Conservation (phyloP, 495 filamentous ascomycete species). For the Filosporella fistucella region DNA sequence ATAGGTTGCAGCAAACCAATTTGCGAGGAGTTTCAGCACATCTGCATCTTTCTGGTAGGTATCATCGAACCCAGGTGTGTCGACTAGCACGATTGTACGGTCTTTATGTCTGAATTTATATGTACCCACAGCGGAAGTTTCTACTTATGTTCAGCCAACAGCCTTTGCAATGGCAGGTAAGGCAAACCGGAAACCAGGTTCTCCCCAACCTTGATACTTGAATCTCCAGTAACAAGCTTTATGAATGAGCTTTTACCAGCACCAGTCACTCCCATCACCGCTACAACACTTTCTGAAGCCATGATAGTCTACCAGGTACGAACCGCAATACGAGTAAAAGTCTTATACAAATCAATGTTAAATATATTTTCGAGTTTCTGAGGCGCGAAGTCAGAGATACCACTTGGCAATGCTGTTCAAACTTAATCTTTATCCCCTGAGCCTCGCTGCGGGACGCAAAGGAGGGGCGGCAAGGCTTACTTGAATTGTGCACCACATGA, state of each 20-base stretch:
- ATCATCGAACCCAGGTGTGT: neutral
- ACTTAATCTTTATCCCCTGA: too few species aligned
- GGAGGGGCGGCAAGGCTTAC: too few species aligned
- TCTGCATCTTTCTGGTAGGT: neutral
- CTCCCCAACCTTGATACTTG: neutral
- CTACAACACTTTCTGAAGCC: conserved; percentile 3
- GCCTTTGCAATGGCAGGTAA: neutral
- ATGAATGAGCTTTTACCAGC: conserved; percentile 6
- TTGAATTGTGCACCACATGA: too few species aligned
- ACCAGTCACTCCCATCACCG: conserved; percentile 5
- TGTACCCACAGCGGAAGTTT: conserved; percentile 12
- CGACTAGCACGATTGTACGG: neutral
- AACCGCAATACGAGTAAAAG: too few species aligned
- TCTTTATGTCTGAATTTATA: conserved; percentile 2
- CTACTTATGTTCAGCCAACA: conserved; percentile 3
- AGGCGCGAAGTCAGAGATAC: too few species aligned
- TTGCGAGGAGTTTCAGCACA: neutral
- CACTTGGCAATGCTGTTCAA: too few species aligned
- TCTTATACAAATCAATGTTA: too few species aligned
- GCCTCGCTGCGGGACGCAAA: too few species aligned
- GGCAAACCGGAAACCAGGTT: neutral
- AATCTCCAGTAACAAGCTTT: neutral
- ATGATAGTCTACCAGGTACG: too few species aligned
- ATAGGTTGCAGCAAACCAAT: neutral
- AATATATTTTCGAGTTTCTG: too few species aligned